phyloP scores from a whole-genome alignment of 208 protist species.

The Leishmania lainsoni region DNA sequence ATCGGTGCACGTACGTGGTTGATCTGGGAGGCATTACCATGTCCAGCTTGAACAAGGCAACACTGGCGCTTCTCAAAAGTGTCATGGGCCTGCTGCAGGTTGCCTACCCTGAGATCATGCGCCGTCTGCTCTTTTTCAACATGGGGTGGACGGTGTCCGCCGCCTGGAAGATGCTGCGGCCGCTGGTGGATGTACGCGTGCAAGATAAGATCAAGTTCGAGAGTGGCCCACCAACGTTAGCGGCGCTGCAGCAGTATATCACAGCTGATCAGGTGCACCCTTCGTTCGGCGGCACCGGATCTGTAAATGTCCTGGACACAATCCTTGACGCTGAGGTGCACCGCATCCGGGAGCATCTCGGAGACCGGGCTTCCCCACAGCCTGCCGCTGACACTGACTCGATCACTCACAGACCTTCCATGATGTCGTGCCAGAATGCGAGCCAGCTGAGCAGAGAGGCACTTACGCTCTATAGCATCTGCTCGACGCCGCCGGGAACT shows the following conservation, averaged over 20 bases:
- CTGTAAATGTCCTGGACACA: slow-evolving; percentile 32
- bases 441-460: slow-evolving; percentile 20
- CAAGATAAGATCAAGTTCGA: slow-evolving; percentile 85
- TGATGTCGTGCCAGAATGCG: background rate
- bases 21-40: slow-evolving; percentile 71
- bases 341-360: slow-evolving; percentile 14
- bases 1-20: slow-evolving; percentile 77
- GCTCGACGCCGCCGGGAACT: slow-evolving; percentile 8
- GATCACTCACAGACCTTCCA: background rate
- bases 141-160: slow-evolving; percentile 75
- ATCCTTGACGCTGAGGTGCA: slow-evolving; percentile 42
- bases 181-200: slow-evolving; percentile 70
- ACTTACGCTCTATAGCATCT: slow-evolving; percentile 24
- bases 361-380: background rate
- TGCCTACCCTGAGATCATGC: slow-evolving; percentile 85
- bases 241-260: slow-evolving; percentile 52
- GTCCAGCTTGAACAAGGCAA: slow-evolving; percentile 54
- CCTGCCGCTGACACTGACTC: background rate
- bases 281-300: slow-evolving; percentile 46
- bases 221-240: slow-evolving; percentile 42
- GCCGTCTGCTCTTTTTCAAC: slow-evolving; percentile 78
- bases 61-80: slow-evolving; percentile 55
- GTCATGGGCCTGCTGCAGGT: slow-evolving; percentile 65
- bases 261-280: slow-evolving; percentile 54
- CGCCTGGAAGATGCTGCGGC: slow-evolving; percentile 76